phyloP scores from a whole-genome alignment of 2,329 filamentous ascomycete genomes.

The Aspergillus sp. region DNA sequence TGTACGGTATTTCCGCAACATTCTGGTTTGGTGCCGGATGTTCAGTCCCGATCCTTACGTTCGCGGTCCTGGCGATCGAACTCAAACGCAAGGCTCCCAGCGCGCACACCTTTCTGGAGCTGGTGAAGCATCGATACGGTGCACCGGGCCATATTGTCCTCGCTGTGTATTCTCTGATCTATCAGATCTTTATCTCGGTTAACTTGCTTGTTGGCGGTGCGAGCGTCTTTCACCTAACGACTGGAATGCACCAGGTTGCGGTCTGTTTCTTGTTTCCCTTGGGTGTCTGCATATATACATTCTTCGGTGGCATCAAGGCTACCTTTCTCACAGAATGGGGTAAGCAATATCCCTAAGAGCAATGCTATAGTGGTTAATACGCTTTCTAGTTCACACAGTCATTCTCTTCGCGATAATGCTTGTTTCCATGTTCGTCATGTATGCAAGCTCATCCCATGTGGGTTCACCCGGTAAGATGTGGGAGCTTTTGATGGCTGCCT shows the following conservation, averaged over 20 bases:
- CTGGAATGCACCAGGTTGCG: not conserved
- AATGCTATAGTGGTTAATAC: too few relatives aligned
- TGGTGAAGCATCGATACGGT: conserved; percentile 3
- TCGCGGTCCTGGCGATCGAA: conserved; percentile 1
- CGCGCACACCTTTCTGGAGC: conserved; percentile 1
- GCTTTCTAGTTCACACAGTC: not conserved
- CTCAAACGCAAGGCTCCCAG: conserved; percentile 3
- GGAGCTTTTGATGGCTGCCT: conserved; percentile 24
- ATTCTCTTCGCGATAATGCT: conserved; percentile 6
- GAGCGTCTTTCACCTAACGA: not conserved
- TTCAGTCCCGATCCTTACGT: not conserved
- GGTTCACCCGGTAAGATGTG: conserved; percentile 24
- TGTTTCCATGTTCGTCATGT: not conserved
- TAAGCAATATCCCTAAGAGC: too few relatives aligned
- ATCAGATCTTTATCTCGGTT: not conserved
- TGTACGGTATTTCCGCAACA: not conserved
- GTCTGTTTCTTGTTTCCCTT: not conserved
- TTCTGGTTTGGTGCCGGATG: conserved; percentile 3
- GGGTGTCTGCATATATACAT: conserved; percentile 1
- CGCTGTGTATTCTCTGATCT: not conserved
- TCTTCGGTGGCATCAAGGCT: conserved; percentile 6
- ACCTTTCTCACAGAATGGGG: conserved; percentile 4
- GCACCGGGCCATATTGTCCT: not conserved
- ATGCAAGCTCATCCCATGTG: conserved; percentile 1
- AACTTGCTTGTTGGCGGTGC: conserved; percentile 5